A percentile compares a stretch with the other conserved stretches of the same genome.
Evolutionary conservation across 768 basidiomycete species (phyloP).

Genomic region (Suillus americanus): DNA sequence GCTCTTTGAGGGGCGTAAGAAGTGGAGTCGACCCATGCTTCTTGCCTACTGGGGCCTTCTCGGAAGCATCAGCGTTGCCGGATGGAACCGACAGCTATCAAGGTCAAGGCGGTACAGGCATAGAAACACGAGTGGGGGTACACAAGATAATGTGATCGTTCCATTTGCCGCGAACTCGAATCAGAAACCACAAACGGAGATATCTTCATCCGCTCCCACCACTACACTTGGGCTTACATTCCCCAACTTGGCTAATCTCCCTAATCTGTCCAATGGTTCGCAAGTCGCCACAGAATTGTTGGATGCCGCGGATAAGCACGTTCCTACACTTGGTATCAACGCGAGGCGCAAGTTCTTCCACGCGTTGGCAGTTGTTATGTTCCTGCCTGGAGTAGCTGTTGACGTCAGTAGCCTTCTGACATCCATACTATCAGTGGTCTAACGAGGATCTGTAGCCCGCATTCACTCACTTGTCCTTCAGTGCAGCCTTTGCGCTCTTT

Average conservation of each 20-base stretch:
- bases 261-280: constrained; percentile 54
- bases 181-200: constrained; percentile 21
- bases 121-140: constrained; percentile 35
- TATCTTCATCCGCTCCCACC: constrained; percentile 11
- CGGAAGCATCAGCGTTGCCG: constrained; percentile 83
- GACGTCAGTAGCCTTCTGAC: constrained; percentile 62
- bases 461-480: constrained; percentile 94
- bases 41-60: constrained; percentile 84
- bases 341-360: constrained; percentile 97
- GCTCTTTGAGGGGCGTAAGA: constrained; percentile 69
- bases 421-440: constrained; percentile 3
- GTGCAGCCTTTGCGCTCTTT: constrained; percentile 91
- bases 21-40: constrained; percentile 79
- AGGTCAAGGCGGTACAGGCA: constrained; percentile 69
- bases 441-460: constrained; percentile 66
- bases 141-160: constrained; percentile 36
- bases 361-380: constrained; percentile 93
- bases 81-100: constrained; percentile 90
- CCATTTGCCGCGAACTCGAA: constrained; percentile 25
- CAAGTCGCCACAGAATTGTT: constrained; percentile 61
- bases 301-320: constrained; percentile 87
- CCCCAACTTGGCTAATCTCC: constrained; percentile 51
- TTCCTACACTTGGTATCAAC: constrained; percentile 88
- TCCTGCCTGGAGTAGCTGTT: constrained; percentile 87
- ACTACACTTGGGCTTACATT: constrained; percentile 35